These are phyloP conservation scores for Kwoniella europaea DNA, from an alignment of 768 basidiomycete genomes.

Conservation along the genomic window DNA sequence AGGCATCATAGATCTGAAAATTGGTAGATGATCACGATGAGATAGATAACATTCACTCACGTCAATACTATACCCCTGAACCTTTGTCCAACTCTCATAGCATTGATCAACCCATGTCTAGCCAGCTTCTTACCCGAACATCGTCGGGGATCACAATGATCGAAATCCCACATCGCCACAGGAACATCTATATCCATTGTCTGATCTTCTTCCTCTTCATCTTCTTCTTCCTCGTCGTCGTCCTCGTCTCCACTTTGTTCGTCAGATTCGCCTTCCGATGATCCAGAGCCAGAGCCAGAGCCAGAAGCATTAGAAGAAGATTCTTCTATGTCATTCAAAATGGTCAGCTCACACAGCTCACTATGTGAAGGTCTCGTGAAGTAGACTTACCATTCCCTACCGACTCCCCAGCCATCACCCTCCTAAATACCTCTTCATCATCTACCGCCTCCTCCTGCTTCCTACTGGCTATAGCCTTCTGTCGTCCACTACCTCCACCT, in stretches of 20 bases:
- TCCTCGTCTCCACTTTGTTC: conserved; percentile 45
- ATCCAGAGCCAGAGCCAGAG: not conserved
- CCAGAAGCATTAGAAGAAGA: conserved; percentile 7
- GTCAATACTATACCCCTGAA: conserved; percentile 93
- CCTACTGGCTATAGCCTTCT: conserved; percentile 22
- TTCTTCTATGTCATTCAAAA: not conserved
- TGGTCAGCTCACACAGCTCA: too few relatives aligned
- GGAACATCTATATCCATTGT: conserved; percentile 63
- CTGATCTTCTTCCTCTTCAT: conserved; percentile 56
- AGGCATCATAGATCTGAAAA: too few relatives aligned
- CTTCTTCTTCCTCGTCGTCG: conserved; percentile 60
- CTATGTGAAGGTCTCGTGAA: too few relatives aligned
- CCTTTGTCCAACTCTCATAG: conserved; percentile 79
- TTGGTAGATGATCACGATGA: not conserved
- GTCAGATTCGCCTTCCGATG: conserved; percentile 55
- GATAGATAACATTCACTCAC: conserved; percentile 63
- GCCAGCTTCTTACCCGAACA: conserved; percentile 90
- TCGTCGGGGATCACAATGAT: conserved; percentile 90
- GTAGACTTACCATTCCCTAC: conserved; percentile 1
- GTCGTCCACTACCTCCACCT: conserved; percentile 31
- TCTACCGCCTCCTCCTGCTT: conserved; percentile 12
- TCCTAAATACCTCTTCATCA: conserved; percentile 20
- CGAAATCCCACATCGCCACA: conserved; percentile 99
- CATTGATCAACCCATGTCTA: conserved; percentile 79
- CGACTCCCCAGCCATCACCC: conserved; percentile 28